Percentiles rank a stretch among this genome's conserved stretches.
Conservation (phyloP, 371 early-diverging fungal species). For the Mucor circinelloides region DNA sequence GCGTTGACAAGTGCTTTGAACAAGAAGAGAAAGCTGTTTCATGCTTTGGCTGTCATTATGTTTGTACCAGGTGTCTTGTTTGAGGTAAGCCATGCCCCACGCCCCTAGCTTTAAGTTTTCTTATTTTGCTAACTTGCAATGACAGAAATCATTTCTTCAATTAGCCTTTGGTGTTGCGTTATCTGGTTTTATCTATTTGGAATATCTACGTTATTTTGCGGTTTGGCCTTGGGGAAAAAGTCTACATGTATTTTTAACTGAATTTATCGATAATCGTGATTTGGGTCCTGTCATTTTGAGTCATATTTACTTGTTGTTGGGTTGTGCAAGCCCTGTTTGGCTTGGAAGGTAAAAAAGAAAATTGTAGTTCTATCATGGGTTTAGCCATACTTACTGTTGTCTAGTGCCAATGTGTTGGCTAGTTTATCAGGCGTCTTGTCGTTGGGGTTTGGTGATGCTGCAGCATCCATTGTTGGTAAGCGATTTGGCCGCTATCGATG, state of each 20-base stretch:
- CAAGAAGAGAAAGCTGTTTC: slow-evolving; percentile 85
- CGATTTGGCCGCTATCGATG: slow-evolving; percentile 70
- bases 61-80: slow-evolving; percentile 81
- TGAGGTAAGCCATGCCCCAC: no score
- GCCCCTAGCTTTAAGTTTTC: no score
- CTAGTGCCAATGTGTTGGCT: slow-evolving; percentile 50
- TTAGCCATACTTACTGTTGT: neutral
- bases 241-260: slow-evolving; percentile 72
- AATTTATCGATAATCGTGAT: slow-evolving; percentile 85
- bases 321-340: slow-evolving; percentile 93
- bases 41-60: slow-evolving; percentile 81
- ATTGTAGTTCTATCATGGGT: neutral
- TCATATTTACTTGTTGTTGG: slow-evolving; percentile 86
- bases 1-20: slow-evolving; percentile 58
- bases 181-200: slow-evolving; percentile 70
- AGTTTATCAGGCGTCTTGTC: slow-evolving; percentile 80
- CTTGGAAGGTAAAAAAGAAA: slow-evolving; percentile 54
- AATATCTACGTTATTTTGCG: slow-evolving; percentile 79
- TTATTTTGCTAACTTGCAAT: slow-evolving; percentile 15
- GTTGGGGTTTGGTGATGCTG: slow-evolving; percentile 88
- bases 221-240: slow-evolving; percentile 71
- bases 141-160: slow-evolving; percentile 72
- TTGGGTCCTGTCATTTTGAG: slow-evolving; percentile 80
- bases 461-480: slow-evolving; percentile 87
- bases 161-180: slow-evolving; percentile 84